Conservation (phyloP, 805 yeast species). For the Tanozyma kutaoensis region DNA sequence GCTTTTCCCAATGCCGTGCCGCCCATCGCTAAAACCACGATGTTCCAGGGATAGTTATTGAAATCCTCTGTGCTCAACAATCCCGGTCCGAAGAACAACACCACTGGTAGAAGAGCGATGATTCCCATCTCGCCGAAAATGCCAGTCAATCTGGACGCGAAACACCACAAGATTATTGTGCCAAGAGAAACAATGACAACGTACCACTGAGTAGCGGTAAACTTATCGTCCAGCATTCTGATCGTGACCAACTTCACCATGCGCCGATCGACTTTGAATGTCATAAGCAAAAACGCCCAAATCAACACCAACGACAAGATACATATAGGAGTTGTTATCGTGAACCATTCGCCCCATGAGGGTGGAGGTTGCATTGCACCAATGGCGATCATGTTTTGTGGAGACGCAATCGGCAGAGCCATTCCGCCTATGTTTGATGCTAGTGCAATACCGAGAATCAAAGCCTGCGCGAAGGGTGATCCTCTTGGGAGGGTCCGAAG, state of each 20-base stretch:
- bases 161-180: constrained; percentile 38
- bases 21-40: constrained; percentile 41
- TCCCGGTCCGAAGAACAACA: constrained; percentile 37
- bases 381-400: constrained; percentile 42
- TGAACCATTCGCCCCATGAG: constrained; percentile 46
- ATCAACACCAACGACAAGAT: constrained; percentile 23
- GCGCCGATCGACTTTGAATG: constrained; percentile 36
- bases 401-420: constrained; percentile 43
- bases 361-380: constrained; percentile 40
- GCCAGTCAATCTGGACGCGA: constrained; percentile 25
- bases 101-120: constrained; percentile 33
- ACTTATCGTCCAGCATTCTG: constrained; percentile 31
- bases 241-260: constrained; percentile 34
- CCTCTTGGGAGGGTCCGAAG: constrained; percentile 30
- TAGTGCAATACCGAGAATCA: constrained; percentile 34
- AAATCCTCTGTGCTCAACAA: constrained; percentile 33
- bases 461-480: constrained; percentile 25
- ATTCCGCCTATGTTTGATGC: constrained; percentile 42
- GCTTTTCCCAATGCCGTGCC: constrained; percentile 42
- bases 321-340: constrained; percentile 34
- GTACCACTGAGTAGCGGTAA: constrained; percentile 31
- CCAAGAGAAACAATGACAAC: constrained; percentile 25
- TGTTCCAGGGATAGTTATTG: constrained; percentile 42
- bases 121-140: constrained; percentile 37
- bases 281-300: constrained; percentile 39